These are phyloP conservation scores for Raphidocelis subcapitata DNA, from an alignment of 139 green algal genomes.

Conservation along the genomic window DNA sequence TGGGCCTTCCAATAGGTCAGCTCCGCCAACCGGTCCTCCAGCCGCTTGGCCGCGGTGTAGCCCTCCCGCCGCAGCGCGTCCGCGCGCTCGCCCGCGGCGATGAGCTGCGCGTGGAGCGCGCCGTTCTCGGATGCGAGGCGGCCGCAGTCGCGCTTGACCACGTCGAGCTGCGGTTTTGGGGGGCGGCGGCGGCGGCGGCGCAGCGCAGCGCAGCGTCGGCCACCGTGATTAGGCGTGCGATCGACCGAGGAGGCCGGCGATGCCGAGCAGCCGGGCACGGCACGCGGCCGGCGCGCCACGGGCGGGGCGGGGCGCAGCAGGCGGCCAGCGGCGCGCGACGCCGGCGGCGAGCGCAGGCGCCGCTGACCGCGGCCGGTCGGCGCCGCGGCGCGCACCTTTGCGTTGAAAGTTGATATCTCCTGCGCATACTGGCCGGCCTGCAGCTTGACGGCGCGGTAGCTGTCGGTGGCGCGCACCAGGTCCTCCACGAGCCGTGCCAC, in stretches of 20 bases:
- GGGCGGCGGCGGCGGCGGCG: neutral
- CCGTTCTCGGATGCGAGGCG: conserved; percentile 65
- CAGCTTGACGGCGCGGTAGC: conserved; percentile 55
- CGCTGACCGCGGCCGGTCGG: too few relatives aligned
- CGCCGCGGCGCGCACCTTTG: conserved; percentile 34
- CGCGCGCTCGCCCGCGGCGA: conserved; percentile 53
- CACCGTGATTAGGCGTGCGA: neutral
- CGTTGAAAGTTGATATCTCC: conserved; percentile 50
- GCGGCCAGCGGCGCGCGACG: too few relatives aligned
- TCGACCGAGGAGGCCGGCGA: neutral
- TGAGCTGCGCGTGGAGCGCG: conserved; percentile 65
- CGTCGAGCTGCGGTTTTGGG: conserved; percentile 66
- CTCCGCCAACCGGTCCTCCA: conserved; percentile 52
- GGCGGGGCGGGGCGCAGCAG: too few relatives aligned
- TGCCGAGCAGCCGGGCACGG: too few relatives aligned
- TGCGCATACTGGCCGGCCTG: conserved; percentile 45
- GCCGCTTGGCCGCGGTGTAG: conserved; percentile 41
- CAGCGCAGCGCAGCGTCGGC: neutral
- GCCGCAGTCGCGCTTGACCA: conserved; percentile 48
- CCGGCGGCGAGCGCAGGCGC: too few relatives aligned
- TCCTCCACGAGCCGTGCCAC: conserved; percentile 62
- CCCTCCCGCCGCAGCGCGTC: conserved; percentile 38
- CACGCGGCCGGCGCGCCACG: too few relatives aligned
- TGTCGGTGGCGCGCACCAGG: conserved; percentile 66
- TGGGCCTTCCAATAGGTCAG: conserved; percentile 56